phyloP scores from a whole-genome alignment of 306 rosid genomes.

The Casuarina cunninghamiana region DNA sequence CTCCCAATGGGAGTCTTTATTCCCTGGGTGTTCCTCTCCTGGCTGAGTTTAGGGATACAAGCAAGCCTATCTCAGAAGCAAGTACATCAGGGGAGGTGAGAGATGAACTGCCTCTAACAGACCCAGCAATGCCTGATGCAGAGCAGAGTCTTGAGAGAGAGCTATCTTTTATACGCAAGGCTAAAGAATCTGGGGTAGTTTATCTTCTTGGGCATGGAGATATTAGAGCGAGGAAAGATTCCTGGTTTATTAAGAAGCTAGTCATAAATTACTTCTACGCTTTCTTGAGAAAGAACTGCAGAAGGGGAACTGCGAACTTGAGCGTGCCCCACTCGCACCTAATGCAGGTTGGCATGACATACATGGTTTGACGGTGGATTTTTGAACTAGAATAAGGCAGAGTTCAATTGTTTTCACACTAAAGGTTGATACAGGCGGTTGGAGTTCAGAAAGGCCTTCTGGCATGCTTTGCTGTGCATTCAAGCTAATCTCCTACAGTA shows the following conservation, averaged over 20 bases:
- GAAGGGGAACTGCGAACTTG: constrained; percentile 86
- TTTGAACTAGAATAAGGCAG: constrained; percentile 27
- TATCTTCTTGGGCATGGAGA: constrained; percentile 97
- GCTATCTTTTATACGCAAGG: constrained; percentile 85
- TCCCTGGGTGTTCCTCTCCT: constrained; percentile 86
- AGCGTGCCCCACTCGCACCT: constrained; percentile 92
- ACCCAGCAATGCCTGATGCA: constrained; percentile 52
- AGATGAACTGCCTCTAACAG: constrained; percentile 31
- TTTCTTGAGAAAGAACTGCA: constrained; percentile 85
- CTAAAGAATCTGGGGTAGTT: constrained; percentile 92
- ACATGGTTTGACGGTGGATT: constrained; percentile 76
- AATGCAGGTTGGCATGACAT: constrained; percentile 98
- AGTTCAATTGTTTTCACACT: constrained; percentile 3
- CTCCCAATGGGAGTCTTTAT: constrained; percentile 90
- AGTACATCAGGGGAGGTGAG: constrained; percentile 61
- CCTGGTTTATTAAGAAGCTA: constrained; percentile 91
- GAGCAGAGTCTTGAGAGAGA: constrained; percentile 89
- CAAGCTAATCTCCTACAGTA: constrained; percentile 12
- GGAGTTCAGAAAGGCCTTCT: neutral
- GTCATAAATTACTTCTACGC: constrained; percentile 87
- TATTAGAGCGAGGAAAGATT: constrained; percentile 86
- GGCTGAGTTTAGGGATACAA: constrained; percentile 46
- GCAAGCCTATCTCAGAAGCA: constrained; percentile 49
- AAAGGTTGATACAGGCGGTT: neutral
- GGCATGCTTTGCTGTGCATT: neutral